These are phyloP conservation scores for Cutaneotrichosporon sp. DNA, from an alignment of 1,284 basidiomycete genomes.

Conservation along the genomic window DNA sequence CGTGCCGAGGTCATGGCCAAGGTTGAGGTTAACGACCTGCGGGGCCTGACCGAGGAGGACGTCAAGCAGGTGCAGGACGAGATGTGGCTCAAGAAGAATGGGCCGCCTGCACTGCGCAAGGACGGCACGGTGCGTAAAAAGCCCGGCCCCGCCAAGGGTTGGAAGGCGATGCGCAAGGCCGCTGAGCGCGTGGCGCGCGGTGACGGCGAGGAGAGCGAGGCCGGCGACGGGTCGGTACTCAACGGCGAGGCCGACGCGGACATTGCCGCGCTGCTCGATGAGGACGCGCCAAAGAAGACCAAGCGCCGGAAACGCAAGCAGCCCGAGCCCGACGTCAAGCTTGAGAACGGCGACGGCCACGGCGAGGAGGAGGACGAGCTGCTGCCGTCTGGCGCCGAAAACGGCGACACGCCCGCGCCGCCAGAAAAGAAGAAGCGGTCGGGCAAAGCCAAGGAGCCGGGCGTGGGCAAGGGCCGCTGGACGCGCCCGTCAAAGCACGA, in stretches of 20 bases:
- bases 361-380: constrained; percentile 17
- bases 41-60: constrained; percentile 37
- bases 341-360: constrained; percentile 6
- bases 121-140: constrained; percentile 46
- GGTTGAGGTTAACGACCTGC: constrained; percentile 29
- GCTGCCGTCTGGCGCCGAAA: constrained; percentile 13
- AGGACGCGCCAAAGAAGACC: constrained; percentile 12
- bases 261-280: constrained; percentile 33
- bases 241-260: constrained; percentile 40
- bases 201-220: constrained; percentile 21
- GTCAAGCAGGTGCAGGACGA: constrained; percentile 45
- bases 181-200: constrained; percentile 14
- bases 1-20: constrained; percentile 34
- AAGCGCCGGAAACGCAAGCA: constrained; percentile 18
- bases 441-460: constrained; percentile 32
- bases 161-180: constrained; percentile 30
- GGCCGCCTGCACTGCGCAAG: constrained; percentile 33
- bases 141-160: constrained; percentile 47
- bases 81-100: constrained; percentile 40
- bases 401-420: constrained; percentile 13
- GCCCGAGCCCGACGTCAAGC: constrained; percentile 3
- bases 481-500: constrained; percentile 31
- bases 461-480: constrained; percentile 39
- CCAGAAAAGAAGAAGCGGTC: constrained; percentile 19
- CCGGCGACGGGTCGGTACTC: constrained; percentile 20